These are phyloP conservation scores for Lactuca saligna DNA, from an alignment of 129 eudicot species.

Conservation along the genomic window DNA sequence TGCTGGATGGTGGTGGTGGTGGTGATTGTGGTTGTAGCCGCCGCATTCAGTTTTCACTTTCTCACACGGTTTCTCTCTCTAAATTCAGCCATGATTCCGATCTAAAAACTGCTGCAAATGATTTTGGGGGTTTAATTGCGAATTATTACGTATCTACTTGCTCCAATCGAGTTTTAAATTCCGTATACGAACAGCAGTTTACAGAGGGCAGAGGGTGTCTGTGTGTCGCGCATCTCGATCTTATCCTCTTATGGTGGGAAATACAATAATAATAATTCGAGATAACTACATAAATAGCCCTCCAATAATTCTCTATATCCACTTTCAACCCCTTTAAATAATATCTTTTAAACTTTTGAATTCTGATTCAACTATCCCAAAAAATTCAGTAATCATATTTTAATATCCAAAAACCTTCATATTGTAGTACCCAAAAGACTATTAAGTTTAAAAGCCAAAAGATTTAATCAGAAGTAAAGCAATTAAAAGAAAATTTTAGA, in stretches of 20 bases:
- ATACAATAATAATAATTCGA: slow-evolving; percentile 2
- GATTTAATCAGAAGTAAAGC: neutral
- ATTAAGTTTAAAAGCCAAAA: neutral
- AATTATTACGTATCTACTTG: slow-evolving; percentile 10
- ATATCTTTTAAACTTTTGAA: neutral
- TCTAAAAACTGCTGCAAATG: neutral
- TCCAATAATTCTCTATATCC: neutral
- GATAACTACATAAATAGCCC: slow-evolving; percentile 1
- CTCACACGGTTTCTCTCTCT: neutral
- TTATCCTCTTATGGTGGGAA: slow-evolving; percentile 23
- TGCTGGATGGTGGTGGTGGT: neutral
- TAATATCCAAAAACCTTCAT: no score
- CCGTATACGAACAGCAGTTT: slow-evolving; percentile 24
- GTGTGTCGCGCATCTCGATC: slow-evolving; percentile 24
- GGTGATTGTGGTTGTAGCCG: slow-evolving; percentile 7
- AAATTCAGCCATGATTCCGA: slow-evolving; percentile 2
- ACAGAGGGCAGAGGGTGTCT: slow-evolving; percentile 11
- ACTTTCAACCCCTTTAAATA: neutral
- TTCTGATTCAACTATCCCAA: neutral
- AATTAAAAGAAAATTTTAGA: no score
- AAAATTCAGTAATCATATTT: neutral
- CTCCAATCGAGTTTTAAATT: slow-evolving; percentile 8
- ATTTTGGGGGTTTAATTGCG: neutral
- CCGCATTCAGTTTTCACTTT: neutral
- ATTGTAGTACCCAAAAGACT: neutral